Evolutionary conservation across 129 eudicot genomes (phyloP).

Genomic region (Sambucus nigra): DNA sequence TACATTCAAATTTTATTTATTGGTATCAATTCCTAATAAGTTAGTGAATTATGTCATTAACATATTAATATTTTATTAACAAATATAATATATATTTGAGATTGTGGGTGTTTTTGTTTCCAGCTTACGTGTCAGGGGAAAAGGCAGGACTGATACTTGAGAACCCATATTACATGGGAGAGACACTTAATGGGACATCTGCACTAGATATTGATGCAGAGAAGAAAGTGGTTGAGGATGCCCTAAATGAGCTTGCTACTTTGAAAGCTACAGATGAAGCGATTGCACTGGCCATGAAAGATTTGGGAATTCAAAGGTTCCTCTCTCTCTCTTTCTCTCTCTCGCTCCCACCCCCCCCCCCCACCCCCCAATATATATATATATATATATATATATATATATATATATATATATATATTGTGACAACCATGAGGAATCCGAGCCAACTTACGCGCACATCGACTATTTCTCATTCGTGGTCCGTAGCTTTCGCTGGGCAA

Average conservation of each 20-base stretch:
- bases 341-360: neutral
- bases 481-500: no score
- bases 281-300: slow-evolving; percentile 45
- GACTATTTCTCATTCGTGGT: no score
- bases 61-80: no score
- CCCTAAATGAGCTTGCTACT: slow-evolving; percentile 27
- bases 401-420: no score
- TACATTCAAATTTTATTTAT: no score
- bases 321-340: neutral
- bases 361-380: neutral
- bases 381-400: neutral
- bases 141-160: slow-evolving; percentile 55
- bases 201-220: slow-evolving; percentile 54
- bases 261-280: slow-evolving; percentile 22
- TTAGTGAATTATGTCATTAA: no score
- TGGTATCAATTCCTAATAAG: no score
- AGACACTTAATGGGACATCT: slow-evolving; percentile 48
- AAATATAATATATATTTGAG: no score
- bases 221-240: slow-evolving; percentile 42
- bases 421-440: no score
- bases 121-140: slow-evolving; percentile 81
- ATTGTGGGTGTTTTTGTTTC: no score
- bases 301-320: slow-evolving; percentile 70
- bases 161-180: slow-evolving; percentile 51
- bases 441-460: no score